A percentile compares a stretch with the other conserved stretches of the same genome.
Evolutionary conservation across 2,329 filamentous ascomycete genomes (phyloP).

Genomic region (Aureobasidium sp.): DNA sequence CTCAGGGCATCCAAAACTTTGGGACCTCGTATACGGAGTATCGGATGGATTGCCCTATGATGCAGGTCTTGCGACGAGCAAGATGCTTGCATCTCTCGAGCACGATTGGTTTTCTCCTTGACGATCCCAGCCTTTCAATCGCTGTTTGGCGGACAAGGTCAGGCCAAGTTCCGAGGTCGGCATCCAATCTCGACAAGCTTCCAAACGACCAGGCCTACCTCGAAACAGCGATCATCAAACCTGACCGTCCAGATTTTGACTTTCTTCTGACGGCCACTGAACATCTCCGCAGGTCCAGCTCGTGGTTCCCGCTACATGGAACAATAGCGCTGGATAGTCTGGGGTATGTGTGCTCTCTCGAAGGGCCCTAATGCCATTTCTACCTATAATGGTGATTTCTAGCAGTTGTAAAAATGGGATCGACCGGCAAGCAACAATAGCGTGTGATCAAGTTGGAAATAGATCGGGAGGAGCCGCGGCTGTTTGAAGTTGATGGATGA

Average conservation of each 20-base stretch:
- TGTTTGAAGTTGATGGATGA: conserved; percentile 8
- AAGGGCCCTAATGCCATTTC: neutral
- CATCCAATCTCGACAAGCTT: neutral
- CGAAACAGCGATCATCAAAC: neutral
- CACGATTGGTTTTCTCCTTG: neutral
- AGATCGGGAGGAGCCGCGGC: neutral
- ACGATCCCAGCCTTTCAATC: neutral
- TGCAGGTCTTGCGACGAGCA: neutral
- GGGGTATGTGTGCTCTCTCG: neutral
- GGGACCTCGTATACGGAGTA: too few relatives aligned
- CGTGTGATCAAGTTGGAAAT: neutral
- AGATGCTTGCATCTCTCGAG: neutral
- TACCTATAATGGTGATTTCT: neutral
- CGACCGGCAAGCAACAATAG: conserved; percentile 1
- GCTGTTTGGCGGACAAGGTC: neutral
- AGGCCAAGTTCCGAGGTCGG: neutral
- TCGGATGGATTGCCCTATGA: neutral
- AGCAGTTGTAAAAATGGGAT: neutral
- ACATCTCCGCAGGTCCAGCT: neutral
- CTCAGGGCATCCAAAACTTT: neutral
- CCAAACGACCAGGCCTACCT: neutral
- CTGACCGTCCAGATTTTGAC: neutral
- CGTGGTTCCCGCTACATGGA: neutral
- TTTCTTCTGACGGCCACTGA: neutral
- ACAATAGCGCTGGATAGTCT: neutral